phyloP scores from a whole-genome alignment of 1,139 yeast species.

The Oligophagozyma castellii region DNA sequence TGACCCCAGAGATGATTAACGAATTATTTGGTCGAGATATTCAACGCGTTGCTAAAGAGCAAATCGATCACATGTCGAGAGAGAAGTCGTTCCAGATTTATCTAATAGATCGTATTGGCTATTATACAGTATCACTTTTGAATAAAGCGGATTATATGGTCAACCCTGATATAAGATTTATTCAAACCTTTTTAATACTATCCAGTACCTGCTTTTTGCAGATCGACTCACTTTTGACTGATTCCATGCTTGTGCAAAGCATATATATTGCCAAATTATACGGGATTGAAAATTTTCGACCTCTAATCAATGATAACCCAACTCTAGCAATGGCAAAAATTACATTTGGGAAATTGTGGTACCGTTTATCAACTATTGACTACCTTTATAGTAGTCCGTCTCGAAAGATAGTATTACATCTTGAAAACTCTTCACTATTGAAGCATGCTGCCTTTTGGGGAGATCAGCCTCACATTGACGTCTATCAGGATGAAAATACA shows the following conservation, averaged over 20 bases:
- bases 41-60: constrained; percentile 1
- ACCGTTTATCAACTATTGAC: constrained; percentile 15
- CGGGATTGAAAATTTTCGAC: constrained; percentile 11
- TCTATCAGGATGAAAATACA: constrained; percentile 18
- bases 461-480: constrained; percentile 15
- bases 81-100: constrained; percentile 6
- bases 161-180: constrained; percentile 16
- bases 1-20: constrained; percentile 7
- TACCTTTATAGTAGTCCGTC: constrained; percentile 16
- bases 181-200: constrained; percentile 18
- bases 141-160: constrained; percentile 10
- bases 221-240: constrained; percentile 7
- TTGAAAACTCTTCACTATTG: constrained; percentile 17
- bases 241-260: constrained; percentile 14
- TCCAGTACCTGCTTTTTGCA: constrained; percentile 14
- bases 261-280: constrained; percentile 15
- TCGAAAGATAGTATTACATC: constrained; percentile 12
- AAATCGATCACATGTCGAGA: constrained; percentile 11
- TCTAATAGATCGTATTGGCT: too few species aligned
- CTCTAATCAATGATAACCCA: constrained; percentile 13
- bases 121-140: constrained; percentile 10
- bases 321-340: constrained; percentile 13
- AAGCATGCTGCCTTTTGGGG: constrained; percentile 19
- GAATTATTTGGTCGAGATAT: constrained; percentile 4
- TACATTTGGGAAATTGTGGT: constrained; percentile 19